Base-by-base conservation (phyloP, 192 early-diverging fungal species). In the Geranomyces michiganensis region DNA sequence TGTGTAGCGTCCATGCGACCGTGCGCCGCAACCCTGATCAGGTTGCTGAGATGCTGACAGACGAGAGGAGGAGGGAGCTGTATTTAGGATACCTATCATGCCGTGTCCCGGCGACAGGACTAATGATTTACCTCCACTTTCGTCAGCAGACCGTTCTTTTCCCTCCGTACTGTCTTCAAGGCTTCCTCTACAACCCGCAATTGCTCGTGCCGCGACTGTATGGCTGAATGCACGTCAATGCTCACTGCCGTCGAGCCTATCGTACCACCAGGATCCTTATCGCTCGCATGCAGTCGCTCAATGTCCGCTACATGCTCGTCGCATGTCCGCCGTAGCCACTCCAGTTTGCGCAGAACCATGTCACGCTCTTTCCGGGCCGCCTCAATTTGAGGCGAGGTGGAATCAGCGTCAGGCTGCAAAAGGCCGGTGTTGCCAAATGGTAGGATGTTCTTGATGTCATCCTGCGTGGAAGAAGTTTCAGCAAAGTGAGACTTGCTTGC, bases 171-270 rank as follows among this genome's bases (percentile, higher is more conserved):
- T 7, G 22, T 47, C 36, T 55, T 41, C 46, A 71, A 10, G 2
- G 61, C 61, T 13, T 55, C 49, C 12, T 71, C 70, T 5, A 71
- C 44, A 29, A 71, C 48, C 9, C 47, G 44, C 45, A 71, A 43
- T 32, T 71, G 70, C 14, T 61, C 70, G 26, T 71, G 41, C 13
- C 70, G 59, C 6, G 70, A 44, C 21, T 56, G 32, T 0, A 64
- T 63, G n/a, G 70, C 46, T 1, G 61, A 48, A 26, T 71, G 59
- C 41, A 64, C 49, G 33, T 64, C 70, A 21, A 64, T 63, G 49
- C 61, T 64, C 43, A 64, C 21, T 9, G 70, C 17, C 21, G 61
- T 64, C 19, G 59, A 51, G 13, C 24, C 15, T n/a, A 56, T 17
- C 9, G 30, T 22, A 13, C n/a, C 19, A 53, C 51, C 51, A 26